Evolutionary conservation across 495 filamentous ascomycete genomes (phyloP).

Genomic region (Hypoxylon crocopeplum): DNA sequence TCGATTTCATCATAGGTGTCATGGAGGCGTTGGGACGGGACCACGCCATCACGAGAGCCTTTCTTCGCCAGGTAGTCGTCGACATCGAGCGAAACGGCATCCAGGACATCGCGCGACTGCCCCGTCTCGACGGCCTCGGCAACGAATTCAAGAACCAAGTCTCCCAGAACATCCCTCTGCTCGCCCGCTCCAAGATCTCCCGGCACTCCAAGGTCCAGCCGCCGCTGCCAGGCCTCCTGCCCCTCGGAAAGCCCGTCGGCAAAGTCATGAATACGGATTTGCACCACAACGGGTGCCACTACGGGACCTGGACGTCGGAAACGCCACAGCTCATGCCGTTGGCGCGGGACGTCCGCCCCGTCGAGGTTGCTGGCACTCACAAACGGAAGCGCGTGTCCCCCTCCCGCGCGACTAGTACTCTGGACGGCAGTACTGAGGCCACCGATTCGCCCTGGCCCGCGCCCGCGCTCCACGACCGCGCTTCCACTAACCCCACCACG

Average conservation of each 20-base stretch:
- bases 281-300: neutral
- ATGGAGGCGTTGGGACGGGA: slow-evolving; percentile 48
- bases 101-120: slow-evolving; percentile 20
- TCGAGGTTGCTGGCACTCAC: neutral
- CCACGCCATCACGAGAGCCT: slow-evolving; percentile 47
- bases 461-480: neutral
- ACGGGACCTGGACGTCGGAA: slow-evolving; percentile 14
- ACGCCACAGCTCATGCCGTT: neutral
- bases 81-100: slow-evolving; percentile 50
- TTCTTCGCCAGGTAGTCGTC: slow-evolving; percentile 48
- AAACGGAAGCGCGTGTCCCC: slow-evolving; percentile 24
- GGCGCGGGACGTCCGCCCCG: neutral
- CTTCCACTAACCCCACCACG: slow-evolving; percentile 5
- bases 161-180: slow-evolving; percentile 47
- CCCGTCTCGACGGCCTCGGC: slow-evolving; percentile 15
- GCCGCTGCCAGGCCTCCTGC: slow-evolving; percentile 46
- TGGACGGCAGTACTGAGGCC: slow-evolving; percentile 2
- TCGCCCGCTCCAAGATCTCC: slow-evolving; percentile 44
- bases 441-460: neutral
- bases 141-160: slow-evolving; percentile 13
- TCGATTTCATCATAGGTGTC: slow-evolving; percentile 48
- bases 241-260: slow-evolving; percentile 40
- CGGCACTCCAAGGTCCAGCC: slow-evolving; percentile 40
- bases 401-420: neutral
- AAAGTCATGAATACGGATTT: slow-evolving; percentile 16